Evolutionary conservation across 768 basidiomycete genomes (phyloP), one percentile per base, ranked within the genome.

Genomic region (Candolleomyces eurysporus): DNA sequence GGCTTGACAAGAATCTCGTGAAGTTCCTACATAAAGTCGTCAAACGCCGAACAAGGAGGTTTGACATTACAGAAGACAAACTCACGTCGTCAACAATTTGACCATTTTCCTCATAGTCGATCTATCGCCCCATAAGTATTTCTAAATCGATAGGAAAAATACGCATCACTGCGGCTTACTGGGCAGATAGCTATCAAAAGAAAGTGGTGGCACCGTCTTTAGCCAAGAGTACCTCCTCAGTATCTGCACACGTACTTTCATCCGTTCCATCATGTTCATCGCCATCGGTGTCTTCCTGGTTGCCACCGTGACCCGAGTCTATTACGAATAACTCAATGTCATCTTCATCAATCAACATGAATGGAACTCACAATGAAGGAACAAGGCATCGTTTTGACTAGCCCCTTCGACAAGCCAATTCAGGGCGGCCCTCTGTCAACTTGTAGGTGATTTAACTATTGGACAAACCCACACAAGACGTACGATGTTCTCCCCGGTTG

Each of bases 251-350:
- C 70, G 54, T 40, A 85, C 89, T 87, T 83, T 94, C 92, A 66
- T 94, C 92, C 63, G 74, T 84, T 10, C 94, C 94, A 70, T 95
- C 93, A 0, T 74, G 83, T 73, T 96, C 92, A 65, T 95, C 92
- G 1, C 92, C 92, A 65, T 92, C 86, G 3, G 76, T 45, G 72
- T 97, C 96, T 63, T 89, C 81, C 0, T 89, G 89, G 73, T 94
- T 94, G 13, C 94, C 94, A 39, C 96, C 96, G 65, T 98, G 96
- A 10, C 96, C 96, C 4, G 94, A 96, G 72, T 94, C 92, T 92
- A 45, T 13, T 17, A 58, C 31, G 11, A 16, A 50, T 22, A 59
- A 52, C 55, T 45, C 31, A 54, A 9, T 5, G 8, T 36, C 5
- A 5, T 26, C 26, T 11, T 14, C 13, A 1, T 14, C 21, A 21